Evolutionary conservation across 805 yeast genomes (phyloP).

Genomic region (Brettanomyces bruxellensis): DNA sequence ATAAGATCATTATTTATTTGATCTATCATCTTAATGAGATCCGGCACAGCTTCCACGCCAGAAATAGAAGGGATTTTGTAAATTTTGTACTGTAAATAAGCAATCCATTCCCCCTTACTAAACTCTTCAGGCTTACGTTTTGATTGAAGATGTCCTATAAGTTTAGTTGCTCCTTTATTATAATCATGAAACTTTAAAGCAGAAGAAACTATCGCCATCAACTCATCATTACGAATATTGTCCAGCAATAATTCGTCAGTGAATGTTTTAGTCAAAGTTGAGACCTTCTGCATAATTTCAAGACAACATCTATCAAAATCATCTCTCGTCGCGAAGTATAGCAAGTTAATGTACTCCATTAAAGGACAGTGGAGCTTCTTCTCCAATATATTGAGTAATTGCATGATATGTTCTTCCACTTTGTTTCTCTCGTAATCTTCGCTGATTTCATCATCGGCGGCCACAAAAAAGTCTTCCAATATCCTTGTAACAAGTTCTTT

Average conservation of each 20-base stretch:
- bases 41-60: slow-evolving; percentile 15
- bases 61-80: slow-evolving; percentile 2
- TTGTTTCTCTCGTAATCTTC: slow-evolving; percentile 18
- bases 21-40: slow-evolving; percentile 19
- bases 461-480: slow-evolving; percentile 16
- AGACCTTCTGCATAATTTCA: slow-evolving; percentile 12
- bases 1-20: slow-evolving; percentile 2
- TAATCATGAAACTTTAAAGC: slow-evolving; percentile 15
- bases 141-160: slow-evolving; percentile 8
- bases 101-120: slow-evolving; percentile 18
- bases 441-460: slow-evolving; percentile 22
- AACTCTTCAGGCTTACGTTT: slow-evolving; percentile 6
- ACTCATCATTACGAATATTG: slow-evolving; percentile 16
- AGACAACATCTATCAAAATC: slow-evolving; percentile 17
- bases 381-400: slow-evolving; percentile 13
- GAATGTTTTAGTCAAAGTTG: slow-evolving; percentile 9
- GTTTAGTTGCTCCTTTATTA: slow-evolving; percentile 8
- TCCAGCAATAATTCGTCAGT: slow-evolving; percentile 12
- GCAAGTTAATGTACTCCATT: slow-evolving; percentile 19
- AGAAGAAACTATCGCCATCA: slow-evolving; percentile 18
- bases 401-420: slow-evolving; percentile 13
- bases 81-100: slow-evolving; percentile 15
- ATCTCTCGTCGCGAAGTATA: slow-evolving; percentile 23
- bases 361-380: slow-evolving; percentile 11
- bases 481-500: slow-evolving; percentile 9